Conservation (phyloP, 1,284 basidiomycete species). For the Ceratobasidium sp. region DNA sequence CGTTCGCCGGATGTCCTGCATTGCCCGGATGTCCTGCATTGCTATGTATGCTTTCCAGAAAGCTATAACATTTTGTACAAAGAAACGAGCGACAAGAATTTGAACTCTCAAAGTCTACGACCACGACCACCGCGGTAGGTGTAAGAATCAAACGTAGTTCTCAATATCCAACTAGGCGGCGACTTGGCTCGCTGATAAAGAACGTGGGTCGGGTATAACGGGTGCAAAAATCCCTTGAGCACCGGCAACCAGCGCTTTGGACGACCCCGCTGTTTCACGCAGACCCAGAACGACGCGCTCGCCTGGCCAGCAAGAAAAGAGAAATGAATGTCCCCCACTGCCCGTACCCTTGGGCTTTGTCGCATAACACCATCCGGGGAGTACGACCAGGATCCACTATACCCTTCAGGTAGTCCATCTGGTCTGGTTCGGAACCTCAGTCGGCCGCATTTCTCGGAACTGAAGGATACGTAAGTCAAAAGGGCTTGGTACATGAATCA, state of each 20-base stretch:
- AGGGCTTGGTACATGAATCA: too few relatives aligned
- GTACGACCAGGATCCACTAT: not conserved
- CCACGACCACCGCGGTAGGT: not conserved
- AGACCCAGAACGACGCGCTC: not conserved
- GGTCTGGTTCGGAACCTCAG: not conserved
- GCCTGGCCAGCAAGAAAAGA: not conserved
- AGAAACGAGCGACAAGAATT: too few relatives aligned
- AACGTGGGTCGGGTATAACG: slow-evolving; percentile 1
- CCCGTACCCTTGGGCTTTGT: not conserved
- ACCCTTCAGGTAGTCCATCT: not conserved
- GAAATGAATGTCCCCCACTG: slow-evolving; percentile 9
- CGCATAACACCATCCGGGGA: not conserved
- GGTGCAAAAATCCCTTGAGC: not conserved
- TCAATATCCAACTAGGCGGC: not conserved
- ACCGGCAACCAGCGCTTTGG: not conserved
- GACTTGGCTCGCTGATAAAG: not conserved
- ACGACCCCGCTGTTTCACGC: not conserved
- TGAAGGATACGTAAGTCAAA: not conserved
- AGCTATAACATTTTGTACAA: too few relatives aligned
- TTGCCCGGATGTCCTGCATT: too few relatives aligned
- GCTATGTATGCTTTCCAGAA: too few relatives aligned
- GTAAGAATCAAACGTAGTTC: not conserved
- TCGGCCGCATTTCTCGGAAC: not conserved
- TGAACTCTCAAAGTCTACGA: too few relatives aligned
- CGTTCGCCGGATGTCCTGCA: too few relatives aligned